phyloP scores from a whole-genome alignment of 2,329 filamentous ascomycete species.

The Fusarium poae region DNA sequence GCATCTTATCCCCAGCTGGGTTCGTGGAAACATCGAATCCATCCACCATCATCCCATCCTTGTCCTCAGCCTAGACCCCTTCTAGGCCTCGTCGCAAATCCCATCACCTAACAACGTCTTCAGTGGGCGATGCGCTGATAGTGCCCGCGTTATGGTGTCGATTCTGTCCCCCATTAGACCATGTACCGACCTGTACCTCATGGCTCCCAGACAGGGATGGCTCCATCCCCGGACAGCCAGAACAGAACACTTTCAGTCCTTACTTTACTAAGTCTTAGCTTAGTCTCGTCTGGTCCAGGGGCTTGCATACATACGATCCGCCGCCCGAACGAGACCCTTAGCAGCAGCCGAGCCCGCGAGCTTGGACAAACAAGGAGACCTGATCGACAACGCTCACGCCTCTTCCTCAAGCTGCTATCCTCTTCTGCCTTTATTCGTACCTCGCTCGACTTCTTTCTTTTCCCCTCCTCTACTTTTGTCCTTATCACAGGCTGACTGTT shows the following conservation, averaged over 20 bases:
- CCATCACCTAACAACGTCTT: constrained; percentile 25
- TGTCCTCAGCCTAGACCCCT: constrained; percentile 35
- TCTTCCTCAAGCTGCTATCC: constrained; percentile 11
- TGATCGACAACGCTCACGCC: constrained; percentile 36
- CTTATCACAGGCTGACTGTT: constrained; percentile 29
- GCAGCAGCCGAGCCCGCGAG: constrained; percentile 21
- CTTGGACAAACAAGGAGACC: constrained; percentile 36
- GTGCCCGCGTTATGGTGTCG: constrained; percentile 19
- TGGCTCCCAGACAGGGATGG: constrained; percentile 4
- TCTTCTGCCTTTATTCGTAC: constrained; percentile 14
- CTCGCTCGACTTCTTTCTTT: constrained; percentile 31
- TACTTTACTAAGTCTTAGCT: constrained; percentile 5
- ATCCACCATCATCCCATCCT: constrained; percentile 33
- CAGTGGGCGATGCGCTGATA: constrained; percentile 26
- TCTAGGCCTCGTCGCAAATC: constrained; percentile 43
- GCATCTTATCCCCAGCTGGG: constrained; percentile 36
- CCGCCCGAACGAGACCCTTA: constrained; percentile 37
- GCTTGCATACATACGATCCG: constrained; percentile 34
- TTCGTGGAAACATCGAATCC: constrained; percentile 45
- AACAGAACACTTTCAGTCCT: constrained; percentile 18
- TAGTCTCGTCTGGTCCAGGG: constrained; percentile 38
- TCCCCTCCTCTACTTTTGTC: constrained; percentile 1
- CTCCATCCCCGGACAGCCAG: constrained; percentile 10
- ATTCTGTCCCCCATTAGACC: constrained; percentile 16
- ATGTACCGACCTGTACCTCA: constrained; percentile 11